A percentile compares a stretch with the other conserved stretches of the same genome.
Evolutionary conservation across 495 filamentous ascomycete species (phyloP).

Genomic region (Trichocladium uniseriatum): DNA sequence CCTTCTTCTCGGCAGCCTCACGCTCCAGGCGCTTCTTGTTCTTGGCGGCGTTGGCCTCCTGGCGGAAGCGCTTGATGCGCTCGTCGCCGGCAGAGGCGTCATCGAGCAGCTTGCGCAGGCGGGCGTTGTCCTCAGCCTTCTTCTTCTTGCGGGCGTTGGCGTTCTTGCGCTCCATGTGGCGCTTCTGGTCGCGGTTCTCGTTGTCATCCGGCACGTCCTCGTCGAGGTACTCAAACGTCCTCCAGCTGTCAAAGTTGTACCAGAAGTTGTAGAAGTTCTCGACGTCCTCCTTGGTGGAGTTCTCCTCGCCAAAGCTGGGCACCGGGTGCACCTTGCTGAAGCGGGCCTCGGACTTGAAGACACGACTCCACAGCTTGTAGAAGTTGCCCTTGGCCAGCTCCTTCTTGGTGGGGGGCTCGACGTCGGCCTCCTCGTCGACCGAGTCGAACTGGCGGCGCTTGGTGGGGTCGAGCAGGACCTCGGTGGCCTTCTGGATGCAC

Average conservation of each 20-base stretch:
- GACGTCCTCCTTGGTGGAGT: slow-evolving; percentile 77
- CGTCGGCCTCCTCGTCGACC: slow-evolving; percentile 85
- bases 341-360: slow-evolving; percentile 82
- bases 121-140: slow-evolving; percentile 93
- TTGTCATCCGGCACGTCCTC: slow-evolving; percentile 98
- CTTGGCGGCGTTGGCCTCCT: slow-evolving; percentile 83
- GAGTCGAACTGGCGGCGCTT: slow-evolving; percentile 95
- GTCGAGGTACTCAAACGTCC: slow-evolving; percentile 94
- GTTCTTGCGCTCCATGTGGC: slow-evolving; percentile 96
- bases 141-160: slow-evolving; percentile 95
- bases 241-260: slow-evolving; percentile 98
- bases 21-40: slow-evolving; percentile 86
- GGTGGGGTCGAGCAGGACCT: slow-evolving; percentile 81
- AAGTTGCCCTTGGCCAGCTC: slow-evolving; percentile 72
- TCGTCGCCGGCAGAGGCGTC: slow-evolving; percentile 73
- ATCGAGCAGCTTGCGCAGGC: slow-evolving; percentile 81
- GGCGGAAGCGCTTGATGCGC: slow-evolving; percentile 92
- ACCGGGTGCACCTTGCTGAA: slow-evolving; percentile 89
- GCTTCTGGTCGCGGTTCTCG: slow-evolving; percentile 97
- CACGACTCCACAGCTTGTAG: slow-evolving; percentile 83
- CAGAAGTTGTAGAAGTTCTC: slow-evolving; percentile 98
- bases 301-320: slow-evolving; percentile 74
- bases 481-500: slow-evolving; percentile 97
- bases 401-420: slow-evolving; percentile 89
- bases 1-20: slow-evolving; percentile 82